Percentiles rank a stretch among this genome's conserved stretches.
Evolutionary conservation across 148 eudicot species (phyloP).

Genomic region (Cornus suecica): DNA sequence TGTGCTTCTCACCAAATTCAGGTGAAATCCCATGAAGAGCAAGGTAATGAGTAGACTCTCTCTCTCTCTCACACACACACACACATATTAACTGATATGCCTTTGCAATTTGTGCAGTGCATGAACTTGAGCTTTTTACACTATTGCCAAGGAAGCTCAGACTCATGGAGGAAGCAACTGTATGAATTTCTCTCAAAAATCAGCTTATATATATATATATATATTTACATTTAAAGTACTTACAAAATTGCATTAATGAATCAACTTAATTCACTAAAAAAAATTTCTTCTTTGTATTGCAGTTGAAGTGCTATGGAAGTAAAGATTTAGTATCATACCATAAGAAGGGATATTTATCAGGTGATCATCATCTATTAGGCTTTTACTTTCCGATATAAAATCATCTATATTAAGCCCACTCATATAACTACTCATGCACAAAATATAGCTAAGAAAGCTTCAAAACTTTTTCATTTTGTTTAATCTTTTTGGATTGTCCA

Average conservation of each 20-base stretch:
- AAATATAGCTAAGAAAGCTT: background rate
- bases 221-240: background rate
- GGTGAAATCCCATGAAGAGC: slow-evolving; percentile 6
- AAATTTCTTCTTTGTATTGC: background rate
- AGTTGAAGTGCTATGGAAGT: slow-evolving; percentile 13
- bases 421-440: background rate
- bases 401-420: no score
- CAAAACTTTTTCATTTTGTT: background rate
- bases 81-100: background rate
- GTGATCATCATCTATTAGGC: slow-evolving; percentile 14
- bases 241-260: background rate
- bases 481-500: no score
- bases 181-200: slow-evolving; percentile 7
- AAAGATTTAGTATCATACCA: slow-evolving; percentile 15
- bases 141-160: slow-evolving; percentile 35
- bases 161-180: slow-evolving; percentile 18
- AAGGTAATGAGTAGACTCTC: slow-evolving; percentile 24
- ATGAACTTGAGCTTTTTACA: slow-evolving; percentile 1
- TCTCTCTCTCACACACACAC: slow-evolving; percentile 10
- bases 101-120: slow-evolving; percentile 21
- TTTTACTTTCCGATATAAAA: no score
- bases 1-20: slow-evolving; percentile 22
- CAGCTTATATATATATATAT: background rate
- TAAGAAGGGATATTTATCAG: slow-evolving; percentile 21
- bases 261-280: no score